Percentiles rank a stretch among this genome's conserved stretches.
Conservation (phyloP, 2,329 filamentous ascomycete species). For the Teratosphaeria gauchensis region DNA sequence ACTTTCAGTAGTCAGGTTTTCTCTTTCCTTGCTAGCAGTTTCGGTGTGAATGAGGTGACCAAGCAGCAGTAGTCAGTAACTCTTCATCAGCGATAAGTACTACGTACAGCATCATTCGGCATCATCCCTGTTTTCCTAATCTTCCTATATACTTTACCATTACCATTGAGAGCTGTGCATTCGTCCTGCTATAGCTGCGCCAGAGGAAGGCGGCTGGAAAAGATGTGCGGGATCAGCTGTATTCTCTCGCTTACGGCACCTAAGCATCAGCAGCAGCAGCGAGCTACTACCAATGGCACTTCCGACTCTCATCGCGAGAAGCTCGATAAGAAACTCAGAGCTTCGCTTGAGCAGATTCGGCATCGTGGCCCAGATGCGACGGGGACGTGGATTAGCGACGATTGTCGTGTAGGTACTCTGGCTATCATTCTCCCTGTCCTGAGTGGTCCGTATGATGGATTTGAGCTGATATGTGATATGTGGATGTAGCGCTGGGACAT, state of each 20-base stretch:
- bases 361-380: conserved; percentile 39
- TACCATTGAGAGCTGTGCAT: too few relatives aligned
- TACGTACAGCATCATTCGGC: too few relatives aligned
- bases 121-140: too few relatives aligned
- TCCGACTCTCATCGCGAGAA: conserved; percentile 7
- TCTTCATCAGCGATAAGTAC: too few relatives aligned
- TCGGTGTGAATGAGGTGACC: too few relatives aligned
- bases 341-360: conserved; percentile 30
- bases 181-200: background rate
- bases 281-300: conserved; percentile 8
- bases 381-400: conserved; percentile 38
- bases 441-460: background rate
- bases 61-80: too few relatives aligned
- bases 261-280: conserved; percentile 6
- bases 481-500: conserved; percentile 36
- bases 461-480: conserved; percentile 11
- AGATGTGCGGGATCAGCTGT: conserved; percentile 24
- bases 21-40: too few relatives aligned
- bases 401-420: conserved; percentile 32
- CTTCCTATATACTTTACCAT: too few relatives aligned
- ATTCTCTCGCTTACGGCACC: conserved; percentile 9
- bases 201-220: background rate
- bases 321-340: conserved; percentile 17
- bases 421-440: background rate
- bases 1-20: background rate